Evolutionary conservation across 345 rosid species (phyloP).

Genomic region (Durio zibethinus): DNA sequence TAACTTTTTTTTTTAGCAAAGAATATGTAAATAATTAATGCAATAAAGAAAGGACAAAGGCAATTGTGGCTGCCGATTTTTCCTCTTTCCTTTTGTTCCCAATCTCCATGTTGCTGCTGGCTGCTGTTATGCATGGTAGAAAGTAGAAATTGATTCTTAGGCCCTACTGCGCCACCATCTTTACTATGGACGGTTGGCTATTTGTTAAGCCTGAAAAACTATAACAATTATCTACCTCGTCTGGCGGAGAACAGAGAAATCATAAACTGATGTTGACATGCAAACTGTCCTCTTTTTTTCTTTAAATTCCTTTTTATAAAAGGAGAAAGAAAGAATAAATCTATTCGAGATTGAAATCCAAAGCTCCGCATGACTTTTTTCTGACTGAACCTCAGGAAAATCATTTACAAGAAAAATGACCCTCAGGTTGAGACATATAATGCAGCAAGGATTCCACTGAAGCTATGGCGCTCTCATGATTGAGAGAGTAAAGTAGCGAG

Average conservation of each 20-base stretch:
- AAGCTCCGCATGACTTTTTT: neutral
- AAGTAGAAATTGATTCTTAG: neutral
- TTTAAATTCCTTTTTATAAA: neutral
- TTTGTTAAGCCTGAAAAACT: neutral
- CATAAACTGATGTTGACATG: slow-evolving; percentile 6
- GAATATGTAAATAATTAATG: neutral
- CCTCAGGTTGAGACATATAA: neutral
- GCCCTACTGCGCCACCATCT: neutral
- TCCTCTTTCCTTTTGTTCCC: neutral
- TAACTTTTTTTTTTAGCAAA: no score
- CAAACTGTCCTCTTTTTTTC: neutral
- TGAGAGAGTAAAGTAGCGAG: no score
- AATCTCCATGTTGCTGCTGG: neutral
- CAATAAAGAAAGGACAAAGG: neutral
- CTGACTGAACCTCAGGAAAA: neutral
- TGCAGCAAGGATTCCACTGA: neutral
- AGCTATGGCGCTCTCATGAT: no score
- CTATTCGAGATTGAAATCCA: neutral
- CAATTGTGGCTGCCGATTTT: neutral
- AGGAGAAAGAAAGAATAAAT: neutral
- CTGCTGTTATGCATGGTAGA: neutral
- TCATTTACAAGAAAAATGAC: neutral
- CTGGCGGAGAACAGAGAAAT: neutral
- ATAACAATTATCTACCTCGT: slow-evolving; percentile 1
- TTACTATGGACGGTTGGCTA: neutral